phyloP scores from a whole-genome alignment of 2,329 filamentous ascomycete species.

The Penicillium sp. region DNA sequence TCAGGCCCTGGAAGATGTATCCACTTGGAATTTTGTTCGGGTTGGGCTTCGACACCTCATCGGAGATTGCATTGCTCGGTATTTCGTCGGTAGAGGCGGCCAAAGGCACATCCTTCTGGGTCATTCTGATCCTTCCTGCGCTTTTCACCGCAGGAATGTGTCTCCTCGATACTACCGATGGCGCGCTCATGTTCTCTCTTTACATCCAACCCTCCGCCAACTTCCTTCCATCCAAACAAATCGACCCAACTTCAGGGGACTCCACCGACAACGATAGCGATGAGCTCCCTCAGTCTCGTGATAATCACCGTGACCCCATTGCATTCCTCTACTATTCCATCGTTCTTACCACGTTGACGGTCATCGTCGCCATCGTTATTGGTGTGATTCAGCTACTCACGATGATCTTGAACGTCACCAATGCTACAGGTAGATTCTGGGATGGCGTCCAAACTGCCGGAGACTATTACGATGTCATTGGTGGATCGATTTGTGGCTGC shows the following conservation, averaged over 20 bases:
- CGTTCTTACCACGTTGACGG: constrained; percentile 79
- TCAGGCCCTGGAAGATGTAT: constrained; percentile 85
- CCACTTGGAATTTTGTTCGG: constrained; percentile 86
- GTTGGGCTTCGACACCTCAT: constrained; percentile 92
- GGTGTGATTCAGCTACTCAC: constrained; percentile 82
- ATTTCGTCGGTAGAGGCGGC: constrained; percentile 87
- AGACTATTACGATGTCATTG: constrained; percentile 83
- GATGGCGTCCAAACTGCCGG: constrained; percentile 75
- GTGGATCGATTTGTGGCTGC: constrained; percentile 80
- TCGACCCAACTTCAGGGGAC: constrained; percentile 17
- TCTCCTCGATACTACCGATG: constrained; percentile 86
- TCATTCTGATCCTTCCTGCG: constrained; percentile 88
- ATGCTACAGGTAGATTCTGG: constrained; percentile 81
- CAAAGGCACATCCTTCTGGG: constrained; percentile 85
- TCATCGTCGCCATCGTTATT: constrained; percentile 81
- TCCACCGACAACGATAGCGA: constrained; percentile 19
- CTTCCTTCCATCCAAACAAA: constrained; percentile 37
- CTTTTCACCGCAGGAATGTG: constrained; percentile 97
- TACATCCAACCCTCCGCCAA: constrained; percentile 65
- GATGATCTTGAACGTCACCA: constrained; percentile 72
- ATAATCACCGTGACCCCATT: constrained; percentile 72
- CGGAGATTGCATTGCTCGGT: constrained; percentile 87
- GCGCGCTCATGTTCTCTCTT: constrained; percentile 90
- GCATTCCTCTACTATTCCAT: constrained; percentile 94
- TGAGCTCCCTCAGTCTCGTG: constrained; percentile 24